phyloP scores from a whole-genome alignment of 2,329 filamentous ascomycete genomes.

The Dendrostoma leiphaemia region DNA sequence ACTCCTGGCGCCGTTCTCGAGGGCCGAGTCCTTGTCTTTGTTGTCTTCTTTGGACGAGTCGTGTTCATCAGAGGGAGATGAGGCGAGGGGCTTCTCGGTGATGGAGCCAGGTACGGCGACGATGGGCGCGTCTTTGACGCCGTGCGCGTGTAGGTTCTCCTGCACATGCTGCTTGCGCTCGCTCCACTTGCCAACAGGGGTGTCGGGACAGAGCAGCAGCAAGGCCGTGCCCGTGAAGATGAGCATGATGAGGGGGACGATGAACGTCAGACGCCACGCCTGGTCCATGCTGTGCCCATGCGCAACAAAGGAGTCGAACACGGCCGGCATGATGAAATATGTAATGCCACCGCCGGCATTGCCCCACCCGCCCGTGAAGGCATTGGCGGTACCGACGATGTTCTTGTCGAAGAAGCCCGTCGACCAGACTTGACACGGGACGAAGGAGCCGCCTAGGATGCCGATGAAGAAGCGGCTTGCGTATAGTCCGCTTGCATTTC shows the following conservation, averaged over 20 bases:
- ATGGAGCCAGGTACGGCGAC: conserved; percentile 51
- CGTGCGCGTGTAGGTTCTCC: conserved; percentile 48
- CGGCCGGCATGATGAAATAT: conserved; percentile 90
- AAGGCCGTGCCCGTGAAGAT: conserved; percentile 64
- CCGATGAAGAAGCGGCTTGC: conserved; percentile 77
- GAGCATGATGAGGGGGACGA: conserved; percentile 80
- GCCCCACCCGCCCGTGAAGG: conserved; percentile 79
- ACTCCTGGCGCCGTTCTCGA: conserved; percentile 29
- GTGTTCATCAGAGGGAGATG: not conserved
- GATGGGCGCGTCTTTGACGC: conserved; percentile 32
- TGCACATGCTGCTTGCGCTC: conserved; percentile 48
- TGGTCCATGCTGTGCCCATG: conserved; percentile 60
- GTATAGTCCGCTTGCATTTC: conserved; percentile 66
- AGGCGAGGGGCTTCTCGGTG: conserved; percentile 37
- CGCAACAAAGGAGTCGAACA: conserved; percentile 73
- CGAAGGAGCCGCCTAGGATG: conserved; percentile 74
- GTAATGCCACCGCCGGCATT: conserved; percentile 89
- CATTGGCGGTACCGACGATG: conserved; percentile 84
- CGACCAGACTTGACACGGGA: conserved; percentile 89
- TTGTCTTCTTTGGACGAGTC: conserved; percentile 16
- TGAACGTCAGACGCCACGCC: conserved; percentile 82
- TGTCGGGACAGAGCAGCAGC: conserved; percentile 74
- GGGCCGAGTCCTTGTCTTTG: conserved; percentile 30
- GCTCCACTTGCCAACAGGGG: conserved; percentile 78
- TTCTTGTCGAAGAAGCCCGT: conserved; percentile 94